A percentile compares a stretch with the other conserved stretches of the same genome.
phyloP scores from a whole-genome alignment of 768 basidiomycete genomes.

The Pleurotus djamor region DNA sequence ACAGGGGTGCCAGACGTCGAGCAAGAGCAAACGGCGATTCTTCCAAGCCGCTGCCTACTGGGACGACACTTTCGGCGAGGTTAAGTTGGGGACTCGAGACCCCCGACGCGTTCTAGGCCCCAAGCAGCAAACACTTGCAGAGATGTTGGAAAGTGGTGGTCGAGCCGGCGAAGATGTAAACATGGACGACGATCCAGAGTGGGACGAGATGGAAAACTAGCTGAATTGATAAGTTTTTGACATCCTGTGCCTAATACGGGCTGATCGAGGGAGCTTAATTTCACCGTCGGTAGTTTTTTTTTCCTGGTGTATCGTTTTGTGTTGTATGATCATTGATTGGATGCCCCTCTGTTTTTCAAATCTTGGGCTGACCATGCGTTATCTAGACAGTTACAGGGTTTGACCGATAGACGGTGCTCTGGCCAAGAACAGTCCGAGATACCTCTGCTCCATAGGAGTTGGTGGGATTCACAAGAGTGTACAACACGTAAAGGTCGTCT shows the following conservation, averaged over 20 bases:
- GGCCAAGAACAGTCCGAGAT: not conserved
- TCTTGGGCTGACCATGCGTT: not conserved
- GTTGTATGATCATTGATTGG: not conserved
- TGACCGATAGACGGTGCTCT: not conserved
- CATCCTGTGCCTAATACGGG: not conserved
- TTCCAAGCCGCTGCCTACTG: constrained; percentile 41
- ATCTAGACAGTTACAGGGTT: not conserved
- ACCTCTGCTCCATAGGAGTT: not conserved
- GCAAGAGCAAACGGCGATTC: constrained; percentile 47
- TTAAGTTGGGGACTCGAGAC: constrained; percentile 16
- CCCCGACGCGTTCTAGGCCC: constrained; percentile 10
- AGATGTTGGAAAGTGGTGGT: constrained; percentile 22
- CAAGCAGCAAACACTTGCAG: not conserved
- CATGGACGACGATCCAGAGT: constrained; percentile 20
- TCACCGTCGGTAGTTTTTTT: not conserved
- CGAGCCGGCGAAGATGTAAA: constrained; percentile 14
- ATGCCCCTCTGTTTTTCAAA: not conserved
- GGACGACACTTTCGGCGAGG: constrained; percentile 27
- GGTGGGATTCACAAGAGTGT: not conserved
- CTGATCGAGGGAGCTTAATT: not conserved
- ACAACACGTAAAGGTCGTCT: not conserved
- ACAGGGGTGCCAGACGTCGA: constrained; percentile 22
- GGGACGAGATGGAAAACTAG: constrained; percentile 19
- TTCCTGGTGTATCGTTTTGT: not conserved
- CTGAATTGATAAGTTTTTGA: not conserved